phyloP scores from a whole-genome alignment of 2,329 filamentous ascomycete species.

The Verticillium dahliae region DNA sequence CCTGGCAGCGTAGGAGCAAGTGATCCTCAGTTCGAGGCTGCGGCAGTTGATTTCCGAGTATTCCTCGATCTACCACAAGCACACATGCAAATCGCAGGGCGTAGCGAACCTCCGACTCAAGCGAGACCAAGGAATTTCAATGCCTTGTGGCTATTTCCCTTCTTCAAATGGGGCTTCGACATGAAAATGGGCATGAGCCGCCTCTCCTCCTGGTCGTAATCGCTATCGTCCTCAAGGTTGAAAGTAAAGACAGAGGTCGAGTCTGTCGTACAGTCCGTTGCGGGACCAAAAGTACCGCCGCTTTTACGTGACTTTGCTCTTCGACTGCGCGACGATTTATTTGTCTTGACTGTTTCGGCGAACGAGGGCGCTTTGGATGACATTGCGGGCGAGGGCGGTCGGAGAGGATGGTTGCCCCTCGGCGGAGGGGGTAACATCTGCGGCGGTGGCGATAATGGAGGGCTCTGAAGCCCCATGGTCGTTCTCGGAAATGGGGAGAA shows the following conservation, averaged over 20 bases:
- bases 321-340: slow-evolving; percentile 22
- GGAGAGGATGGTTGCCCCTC: neutral
- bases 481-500: slow-evolving; percentile 22
- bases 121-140: slow-evolving; percentile 46
- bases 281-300: slow-evolving; percentile 1
- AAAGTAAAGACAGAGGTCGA: slow-evolving; percentile 24
- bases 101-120: slow-evolving; percentile 12
- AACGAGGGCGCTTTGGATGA: slow-evolving; percentile 23
- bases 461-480: slow-evolving; percentile 3
- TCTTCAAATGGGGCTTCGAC: slow-evolving; percentile 24
- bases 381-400: slow-evolving; percentile 8
- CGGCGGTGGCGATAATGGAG: slow-evolving; percentile 7
- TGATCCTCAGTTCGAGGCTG: no score
- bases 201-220: slow-evolving; percentile 41
- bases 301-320: slow-evolving; percentile 18
- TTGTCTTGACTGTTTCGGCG: slow-evolving; percentile 23
- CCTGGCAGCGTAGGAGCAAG: no score
- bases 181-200: slow-evolving; percentile 46
- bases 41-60: no score
- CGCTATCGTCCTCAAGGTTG: slow-evolving; percentile 31
- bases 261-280: neutral
- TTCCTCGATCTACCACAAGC: no score
- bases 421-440: neutral
- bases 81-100: no score
- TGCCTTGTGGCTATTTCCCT: slow-evolving; percentile 42